These are phyloP conservation scores for Volutella citrinella DNA, from an alignment of 2,329 filamentous ascomycete species.

Conservation along the genomic window DNA sequence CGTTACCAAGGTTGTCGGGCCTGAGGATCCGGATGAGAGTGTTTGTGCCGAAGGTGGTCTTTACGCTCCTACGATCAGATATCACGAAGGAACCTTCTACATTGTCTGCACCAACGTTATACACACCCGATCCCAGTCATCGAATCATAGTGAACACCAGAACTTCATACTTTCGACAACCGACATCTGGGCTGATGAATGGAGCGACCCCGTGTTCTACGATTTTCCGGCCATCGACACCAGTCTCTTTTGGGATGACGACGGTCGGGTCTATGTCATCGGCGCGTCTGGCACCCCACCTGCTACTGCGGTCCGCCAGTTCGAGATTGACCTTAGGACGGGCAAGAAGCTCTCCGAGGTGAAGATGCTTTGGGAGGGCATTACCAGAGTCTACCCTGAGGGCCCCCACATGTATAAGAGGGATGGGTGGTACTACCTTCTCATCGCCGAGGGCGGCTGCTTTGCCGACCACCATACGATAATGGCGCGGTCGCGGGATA, in stretches of 20 bases:
- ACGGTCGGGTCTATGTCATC: conserved; percentile 32
- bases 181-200: conserved; percentile 19
- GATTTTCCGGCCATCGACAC: conserved; percentile 12
- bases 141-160: not conserved
- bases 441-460: conserved; percentile 49
- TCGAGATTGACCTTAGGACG: conserved; percentile 25
- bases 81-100: too few species aligned
- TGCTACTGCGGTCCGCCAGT: conserved; percentile 10
- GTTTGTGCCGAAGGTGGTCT: conserved; percentile 1
- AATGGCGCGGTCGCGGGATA: conserved; percentile 37
- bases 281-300: conserved; percentile 26
- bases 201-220: conserved; percentile 30
- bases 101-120: not conserved
- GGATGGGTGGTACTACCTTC: conserved; percentile 43
- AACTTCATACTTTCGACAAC: conserved; percentile 26
- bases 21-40: conserved; percentile 1
- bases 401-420: conserved; percentile 45
- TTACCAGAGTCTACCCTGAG: conserved; percentile 45
- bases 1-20: not conserved
- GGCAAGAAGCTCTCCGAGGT: conserved; percentile 22
- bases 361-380: conserved; percentile 16
- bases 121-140: not conserved
- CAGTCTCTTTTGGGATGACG: conserved; percentile 9
- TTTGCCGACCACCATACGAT: conserved; percentile 37
- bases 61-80: conserved; percentile 3